Evolutionary conservation across 768 basidiomycete genomes (phyloP), one percentile per base, ranked within the genome.

Genomic region (Trametes gibbosa): DNA sequence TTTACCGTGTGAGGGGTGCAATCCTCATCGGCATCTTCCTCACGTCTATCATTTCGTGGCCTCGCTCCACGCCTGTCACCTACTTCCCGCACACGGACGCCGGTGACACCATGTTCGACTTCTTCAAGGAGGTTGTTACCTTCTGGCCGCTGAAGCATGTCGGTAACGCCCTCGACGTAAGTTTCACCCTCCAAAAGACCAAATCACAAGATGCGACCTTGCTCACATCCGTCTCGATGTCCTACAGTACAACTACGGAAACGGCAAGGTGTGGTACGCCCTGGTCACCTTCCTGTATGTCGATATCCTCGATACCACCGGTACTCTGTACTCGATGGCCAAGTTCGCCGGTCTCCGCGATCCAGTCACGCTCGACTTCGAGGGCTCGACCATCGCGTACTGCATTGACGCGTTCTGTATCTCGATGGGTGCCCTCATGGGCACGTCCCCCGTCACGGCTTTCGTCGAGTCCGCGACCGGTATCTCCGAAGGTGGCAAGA

Each of bases 201-300:
- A 23, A 19, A 27, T 46, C 55, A 14, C 32, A 13, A 32, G 5
- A 32, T 32, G 29, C n/a, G n/a, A n/a, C n/a, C n/a, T 32, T 7
- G 7, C 52, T 45, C 13, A 25, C 32, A 48, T 47, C 58, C 42
- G 48, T 14, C 17, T 24, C 29, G 29, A 32, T 32, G 5, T 10
- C n/a, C 35, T 37, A 8, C 56, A 67, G 66, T 66, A 66, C 60
- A 65, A 63, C 62, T 70, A 70, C 46, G 77, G 78, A 37, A 90
- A 86, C 58, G 89, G 89, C 47, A 81, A 75, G 35, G 87, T 92
- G 24, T 94, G 92, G 92, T 91, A 93, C 70, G 92, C 92, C 6
- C 78, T 94, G 25, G 75, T 92, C 69, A 94, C 92, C 0, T 92
- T 95, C 83, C 82, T 95, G 54, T 94, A 93, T 69, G 92, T 94